Percentiles rank a stretch among this genome's conserved stretches.
Evolutionary conservation across 768 basidiomycete genomes (phyloP).

Genomic region (Phlegmacium glaucopus): DNA sequence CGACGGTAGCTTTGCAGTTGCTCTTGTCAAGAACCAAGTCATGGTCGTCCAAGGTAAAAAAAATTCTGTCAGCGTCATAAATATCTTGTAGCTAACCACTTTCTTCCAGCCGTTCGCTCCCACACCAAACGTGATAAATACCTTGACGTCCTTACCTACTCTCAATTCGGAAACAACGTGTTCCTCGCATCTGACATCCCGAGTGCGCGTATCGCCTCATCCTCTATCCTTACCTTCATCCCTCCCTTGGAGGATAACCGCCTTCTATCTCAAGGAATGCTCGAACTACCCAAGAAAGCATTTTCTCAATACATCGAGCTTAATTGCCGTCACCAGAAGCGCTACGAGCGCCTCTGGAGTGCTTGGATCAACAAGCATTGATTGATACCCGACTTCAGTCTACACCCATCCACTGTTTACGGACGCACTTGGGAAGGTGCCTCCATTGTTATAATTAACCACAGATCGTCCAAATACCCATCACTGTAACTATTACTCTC

Average conservation of each 20-base stretch:
- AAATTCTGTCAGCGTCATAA: not conserved
- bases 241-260: slow-evolving; percentile 34
- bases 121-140: slow-evolving; percentile 54
- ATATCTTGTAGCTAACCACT: slow-evolving; percentile 6
- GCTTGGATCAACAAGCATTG: slow-evolving; percentile 35
- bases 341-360: slow-evolving; percentile 58
- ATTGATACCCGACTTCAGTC: not conserved
- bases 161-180: slow-evolving; percentile 60
- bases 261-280: slow-evolving; percentile 43
- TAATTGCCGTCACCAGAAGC: slow-evolving; percentile 47
- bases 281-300: slow-evolving; percentile 59
- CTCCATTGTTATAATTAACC: too few relatives aligned
- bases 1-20: slow-evolving; percentile 62
- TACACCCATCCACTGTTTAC: not conserved
- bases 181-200: slow-evolving; percentile 62
- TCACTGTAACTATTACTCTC: not conserved
- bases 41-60: slow-evolving; percentile 62
- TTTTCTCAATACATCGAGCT: slow-evolving; percentile 57
- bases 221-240: slow-evolving; percentile 60
- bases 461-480: not conserved
- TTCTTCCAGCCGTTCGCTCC: slow-evolving; percentile 46
- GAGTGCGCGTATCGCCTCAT: slow-evolving; percentile 56
- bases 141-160: slow-evolving; percentile 64
- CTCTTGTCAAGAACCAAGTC: slow-evolving; percentile 64
- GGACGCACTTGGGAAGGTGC: not conserved